These are phyloP conservation scores for Colletotrichum noveboracense DNA, from an alignment of 2,329 filamentous ascomycete genomes.

Conservation along the genomic window DNA sequence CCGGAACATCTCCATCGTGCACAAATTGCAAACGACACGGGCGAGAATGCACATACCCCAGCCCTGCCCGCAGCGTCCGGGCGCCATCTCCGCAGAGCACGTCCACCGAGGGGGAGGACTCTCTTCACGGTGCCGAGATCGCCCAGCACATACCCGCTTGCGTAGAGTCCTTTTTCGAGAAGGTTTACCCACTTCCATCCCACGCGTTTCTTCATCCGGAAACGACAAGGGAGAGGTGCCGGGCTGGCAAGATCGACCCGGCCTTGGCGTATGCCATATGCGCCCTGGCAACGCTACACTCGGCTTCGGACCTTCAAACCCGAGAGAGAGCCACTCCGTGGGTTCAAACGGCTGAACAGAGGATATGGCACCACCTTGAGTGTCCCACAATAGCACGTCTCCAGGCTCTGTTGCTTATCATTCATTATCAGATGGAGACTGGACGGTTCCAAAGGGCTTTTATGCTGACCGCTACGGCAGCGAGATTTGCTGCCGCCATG, in stretches of 20 bases:
- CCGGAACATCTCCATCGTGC: slow-evolving; percentile 26
- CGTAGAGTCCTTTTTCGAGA: slow-evolving; percentile 28
- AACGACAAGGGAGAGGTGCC: slow-evolving; percentile 34
- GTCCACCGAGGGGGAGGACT: neutral
- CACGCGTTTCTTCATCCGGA: slow-evolving; percentile 39
- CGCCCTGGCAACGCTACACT: slow-evolving; percentile 35
- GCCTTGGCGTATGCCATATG: slow-evolving; percentile 36
- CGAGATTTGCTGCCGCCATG: slow-evolving; percentile 40
- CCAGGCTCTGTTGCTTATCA: slow-evolving; percentile 49
- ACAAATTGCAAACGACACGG: slow-evolving; percentile 25
- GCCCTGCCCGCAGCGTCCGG: neutral
- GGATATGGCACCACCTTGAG: slow-evolving; percentile 34
- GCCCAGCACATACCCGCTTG: slow-evolving; percentile 24
- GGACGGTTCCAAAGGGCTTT: slow-evolving; percentile 49
- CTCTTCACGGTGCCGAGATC: neutral
- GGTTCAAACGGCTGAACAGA: slow-evolving; percentile 35
- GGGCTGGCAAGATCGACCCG: slow-evolving; percentile 32
- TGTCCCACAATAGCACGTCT: slow-evolving; percentile 30
- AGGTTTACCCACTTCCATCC: slow-evolving; percentile 30
- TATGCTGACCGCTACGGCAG: slow-evolving; percentile 39
- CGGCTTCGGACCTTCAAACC: slow-evolving; percentile 23
- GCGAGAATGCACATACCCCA: slow-evolving; percentile 24
- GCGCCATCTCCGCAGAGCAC: neutral
- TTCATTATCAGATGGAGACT: slow-evolving; percentile 49
- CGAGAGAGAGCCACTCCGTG: slow-evolving; percentile 28